Evolutionary conservation across 148 eudicot species (phyloP), one percentile per base, ranked within the genome.

Genomic region (Camellia granthamiana): DNA sequence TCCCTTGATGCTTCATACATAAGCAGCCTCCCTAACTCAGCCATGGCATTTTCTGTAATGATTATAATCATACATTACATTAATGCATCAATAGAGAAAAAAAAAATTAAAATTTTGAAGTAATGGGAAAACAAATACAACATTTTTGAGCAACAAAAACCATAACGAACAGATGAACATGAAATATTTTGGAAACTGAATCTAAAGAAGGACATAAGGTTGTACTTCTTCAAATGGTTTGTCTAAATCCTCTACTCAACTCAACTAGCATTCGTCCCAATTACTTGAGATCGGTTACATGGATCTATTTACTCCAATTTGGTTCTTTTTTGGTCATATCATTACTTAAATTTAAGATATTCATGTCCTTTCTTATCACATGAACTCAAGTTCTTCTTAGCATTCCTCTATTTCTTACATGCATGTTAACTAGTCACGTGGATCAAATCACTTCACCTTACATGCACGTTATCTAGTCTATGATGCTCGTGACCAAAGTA

Each of bases 1-100:
- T 96, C 97, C 85, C 98, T 91, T 69, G 99, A 89, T 58, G 99
- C 99, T 89, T 96, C 99, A 79, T 96, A 96, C 59, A 96, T 84
- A 68, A 96, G 92, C 75, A 96, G 84, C 80, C 98, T 96, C 60
- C 99, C 99, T 70, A 96, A 85, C 91, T 96, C 99, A 66, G 92
- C 93, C 97, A 96, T 93, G 55, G 98, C 99, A 92, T 81, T 93
- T 89, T 85, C 99, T 96, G 83, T 58, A 80, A 74, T 2, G 21
- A 77, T 43, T 49, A 77, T 44, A 85, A 54, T 30, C 15, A 6
- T 1, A 71, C 19, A 51, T 30, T 47, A 66, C 18, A 54, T 81
- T 18, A 63, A 47, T 63, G 11, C 12, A 41, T 6, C 12, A 66
- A 54, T 47, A 47, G 13, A 21, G 16, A 16, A 1, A 30, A 55